Evolutionary conservation across 2,329 filamentous ascomycete species (phyloP), one percentile per base, ranked within the genome.

Genomic region (Endothia cerciana): DNA sequence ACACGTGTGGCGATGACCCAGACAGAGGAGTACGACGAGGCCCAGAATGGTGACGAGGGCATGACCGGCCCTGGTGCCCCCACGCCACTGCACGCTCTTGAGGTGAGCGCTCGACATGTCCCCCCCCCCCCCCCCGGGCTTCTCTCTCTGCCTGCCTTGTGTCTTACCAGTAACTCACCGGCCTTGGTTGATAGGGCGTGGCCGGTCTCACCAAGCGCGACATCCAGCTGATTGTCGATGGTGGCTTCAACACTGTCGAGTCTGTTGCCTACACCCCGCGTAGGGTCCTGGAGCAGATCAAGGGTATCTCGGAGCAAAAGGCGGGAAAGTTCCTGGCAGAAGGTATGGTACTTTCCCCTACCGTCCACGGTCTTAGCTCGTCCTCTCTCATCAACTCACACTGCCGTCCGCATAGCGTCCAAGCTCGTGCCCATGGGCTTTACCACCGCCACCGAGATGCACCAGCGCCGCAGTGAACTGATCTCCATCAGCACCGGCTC

Each of bases 341-440:
- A 83, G 94, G 94, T 94, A 77, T 7, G 10, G 22, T 13, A 7
- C 1, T 28, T 2, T 33, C 17, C 19, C 7, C n/a, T 13, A 4
- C 36, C 22, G n/a, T 43, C n/a, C 17, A 28, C 8, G 17, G 38
- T 28, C 57, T 63, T 15, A 56, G 33, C 55, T 58, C 8, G 19
- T 38, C 17, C 10, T 22, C 11, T 30, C 60, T 70, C 51, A 62
- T 22, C 36, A 38, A 53, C 56, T 65, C n/a, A 65, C 60, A 15
- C 19, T 8, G 10, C 13, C 41, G 25, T 15, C 22, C 17, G 10
- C 2, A 55, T 30, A 96, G 94, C 94, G 36, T 94, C 93, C 1
- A 99, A 97, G 78, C 86, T 98, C 61, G 95, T 99, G 0, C 95
- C 95, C 0, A 97, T 99, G 94, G 95, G 95, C 51, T 99, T 99